Percentiles rank a stretch among this genome's conserved stretches.
These are phyloP conservation scores for Polyporus arcularius DNA, from an alignment of 768 basidiomycete species.

Conservation along the genomic window DNA sequence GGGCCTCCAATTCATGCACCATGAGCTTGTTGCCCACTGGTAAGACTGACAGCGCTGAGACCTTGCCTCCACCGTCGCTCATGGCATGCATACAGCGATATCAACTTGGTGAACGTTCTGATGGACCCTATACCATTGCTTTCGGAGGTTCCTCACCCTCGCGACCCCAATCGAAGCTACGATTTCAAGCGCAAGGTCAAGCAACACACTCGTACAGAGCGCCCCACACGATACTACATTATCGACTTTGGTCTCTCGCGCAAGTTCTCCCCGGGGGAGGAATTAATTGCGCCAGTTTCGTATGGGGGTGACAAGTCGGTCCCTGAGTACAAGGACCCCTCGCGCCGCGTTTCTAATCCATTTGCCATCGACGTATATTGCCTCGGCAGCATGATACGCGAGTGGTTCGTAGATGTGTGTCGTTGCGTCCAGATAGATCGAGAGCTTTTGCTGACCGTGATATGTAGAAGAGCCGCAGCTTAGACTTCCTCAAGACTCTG, in stretches of 20 bases:
- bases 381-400: conserved; percentile 22
- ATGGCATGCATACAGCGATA: conserved; percentile 9
- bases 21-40: conserved; percentile 38
- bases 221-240: conserved; percentile 31
- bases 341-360: not conserved
- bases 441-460: not conserved
- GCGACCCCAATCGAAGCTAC: not conserved
- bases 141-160: conserved; percentile 20
- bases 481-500: conserved; percentile 29
- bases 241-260: conserved; percentile 20
- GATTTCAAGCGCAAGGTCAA: conserved; percentile 6
- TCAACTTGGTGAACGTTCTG: conserved; percentile 18
- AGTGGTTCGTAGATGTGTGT: not conserved
- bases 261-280: conserved; percentile 9
- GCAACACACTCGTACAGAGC: conserved; percentile 23
- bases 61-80: too few relatives aligned
- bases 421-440: not conserved
- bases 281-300: not conserved
- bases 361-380: conserved; percentile 13
- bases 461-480: conserved; percentile 4
- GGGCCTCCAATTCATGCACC: conserved; percentile 40
- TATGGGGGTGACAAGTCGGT: conserved; percentile 20
- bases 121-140: conserved; percentile 14
- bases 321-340: conserved; percentile 36
- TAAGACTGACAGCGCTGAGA: too few relatives aligned